phyloP scores from a whole-genome alignment of 176 grass and related monocot species.

The Zoysia pacifica region DNA sequence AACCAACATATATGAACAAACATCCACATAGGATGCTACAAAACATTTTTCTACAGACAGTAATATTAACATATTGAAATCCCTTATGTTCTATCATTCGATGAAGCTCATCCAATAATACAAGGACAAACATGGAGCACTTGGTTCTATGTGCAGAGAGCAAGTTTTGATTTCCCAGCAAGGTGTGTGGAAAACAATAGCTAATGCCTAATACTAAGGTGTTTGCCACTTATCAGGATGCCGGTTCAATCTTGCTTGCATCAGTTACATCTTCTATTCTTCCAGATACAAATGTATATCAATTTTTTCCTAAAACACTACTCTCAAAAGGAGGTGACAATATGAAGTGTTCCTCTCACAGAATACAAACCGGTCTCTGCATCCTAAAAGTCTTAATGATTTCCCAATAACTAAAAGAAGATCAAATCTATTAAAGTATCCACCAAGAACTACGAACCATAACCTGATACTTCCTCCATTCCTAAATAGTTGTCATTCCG shows the following conservation, averaged over 20 bases:
- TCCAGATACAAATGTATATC: neutral
- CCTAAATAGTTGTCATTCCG: no score
- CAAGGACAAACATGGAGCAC: neutral
- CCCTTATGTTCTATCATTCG: neutral
- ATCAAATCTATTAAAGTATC: constrained; percentile 2
- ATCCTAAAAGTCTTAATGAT: constrained; percentile 10
- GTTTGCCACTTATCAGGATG: neutral
- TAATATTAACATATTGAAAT: constrained; percentile 30
- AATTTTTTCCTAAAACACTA: neutral
- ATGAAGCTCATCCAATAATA: neutral
- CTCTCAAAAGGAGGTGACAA: neutral
- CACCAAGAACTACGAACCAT: constrained; percentile 25
- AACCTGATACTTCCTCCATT: neutral
- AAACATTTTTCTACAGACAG: constrained; percentile 18
- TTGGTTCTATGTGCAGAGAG: neutral
- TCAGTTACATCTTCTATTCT: neutral
- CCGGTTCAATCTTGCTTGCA: constrained; percentile 12
- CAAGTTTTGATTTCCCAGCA: neutral
- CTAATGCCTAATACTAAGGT: neutral
- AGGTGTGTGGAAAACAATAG: neutral
- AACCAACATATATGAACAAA: constrained; percentile 8
- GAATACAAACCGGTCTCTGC: neutral
- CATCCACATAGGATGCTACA: neutral
- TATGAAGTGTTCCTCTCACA: neutral
- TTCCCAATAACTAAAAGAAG: neutral